Evolutionary conservation across 768 basidiomycete species (phyloP), one percentile per base, ranked within the genome.

Genomic region (Hericium coralloides): DNA sequence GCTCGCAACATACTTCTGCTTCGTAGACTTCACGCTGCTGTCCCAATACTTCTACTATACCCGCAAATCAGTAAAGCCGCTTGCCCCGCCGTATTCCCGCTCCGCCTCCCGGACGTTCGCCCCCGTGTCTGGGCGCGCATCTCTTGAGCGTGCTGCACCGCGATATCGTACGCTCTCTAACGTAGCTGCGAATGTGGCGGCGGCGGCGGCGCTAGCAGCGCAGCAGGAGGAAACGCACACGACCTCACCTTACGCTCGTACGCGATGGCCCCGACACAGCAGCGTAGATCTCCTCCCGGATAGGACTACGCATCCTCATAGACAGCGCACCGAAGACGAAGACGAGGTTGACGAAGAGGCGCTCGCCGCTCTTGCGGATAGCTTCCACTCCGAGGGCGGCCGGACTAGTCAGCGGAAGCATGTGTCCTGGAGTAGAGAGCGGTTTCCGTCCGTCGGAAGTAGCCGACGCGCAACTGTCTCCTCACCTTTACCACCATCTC

Each of bases 1-100:
- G 68, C 89, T 99, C 48, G 95, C 97, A 2, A 77, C 78, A 0
- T 99, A 99, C 69, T 99, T 98, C 67, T 87, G 89, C 65, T 72
- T 79, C 55, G 80, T 98, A 52, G 97, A 99, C 69, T 73, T 83
- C 52, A 74, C 77, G 31, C 77, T 98, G 23, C 73, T 95, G 48
- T 68, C 66, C 8, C 95, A 99, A 68, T 98, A 85, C 72, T 74
- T 84, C 65, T 89, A 95, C 72, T 95, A 93, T 65, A 9, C 31
- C 31, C 67, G 70, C 17, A 66, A 64, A 26, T 59, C 69, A 2
- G 66, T 69, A 36, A 74, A 72, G 53, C 70, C 74, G 8, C 70
- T 75, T 53, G 31, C 31, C 31, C 31, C 31, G 31, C 31, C 31
- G 31, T 31, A 31, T 31, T 31, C 67, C 18, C 76, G 70, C 52